phyloP scores from a whole-genome alignment of 2,329 filamentous ascomycete genomes.

The Berkeleyomyces rouxiae region DNA sequence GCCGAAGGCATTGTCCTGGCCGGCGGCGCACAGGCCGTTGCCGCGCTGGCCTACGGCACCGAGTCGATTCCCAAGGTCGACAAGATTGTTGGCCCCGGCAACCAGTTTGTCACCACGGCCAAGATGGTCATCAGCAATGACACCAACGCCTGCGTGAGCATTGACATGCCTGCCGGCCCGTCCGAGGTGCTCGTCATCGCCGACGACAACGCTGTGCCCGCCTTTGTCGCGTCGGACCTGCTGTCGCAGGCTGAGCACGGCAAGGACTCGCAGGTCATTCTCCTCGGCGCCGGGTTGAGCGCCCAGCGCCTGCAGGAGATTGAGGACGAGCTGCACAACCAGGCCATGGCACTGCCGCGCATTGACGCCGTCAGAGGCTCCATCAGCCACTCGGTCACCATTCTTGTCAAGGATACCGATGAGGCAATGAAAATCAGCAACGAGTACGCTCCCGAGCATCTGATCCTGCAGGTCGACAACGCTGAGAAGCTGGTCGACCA shows the following conservation, averaged over 20 bases:
- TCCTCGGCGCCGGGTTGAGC: conserved; percentile 66
- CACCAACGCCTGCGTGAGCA: conserved; percentile 84
- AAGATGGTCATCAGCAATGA: conserved; percentile 99
- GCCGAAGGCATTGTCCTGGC: conserved; percentile 92
- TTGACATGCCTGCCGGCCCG: conserved; percentile 96
- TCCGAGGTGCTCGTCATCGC: conserved; percentile 95
- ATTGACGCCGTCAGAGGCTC: conserved; percentile 85
- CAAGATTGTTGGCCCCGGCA: conserved; percentile 94
- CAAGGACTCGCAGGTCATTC: conserved; percentile 84
- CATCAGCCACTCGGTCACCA: conserved; percentile 81
- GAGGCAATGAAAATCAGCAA: conserved; percentile 77
- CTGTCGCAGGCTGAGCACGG: conserved; percentile 94
- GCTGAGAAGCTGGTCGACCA: conserved; percentile 57
- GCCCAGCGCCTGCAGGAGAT: conserved; percentile 64
- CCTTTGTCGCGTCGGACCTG: conserved; percentile 88
- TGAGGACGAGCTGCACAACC: conserved; percentile 76
- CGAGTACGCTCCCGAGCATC: conserved; percentile 85
- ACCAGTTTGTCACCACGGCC: conserved; percentile 94
- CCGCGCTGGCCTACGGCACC: conserved; percentile 93
- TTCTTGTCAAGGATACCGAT: conserved; percentile 52
- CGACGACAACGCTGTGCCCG: conserved; percentile 72
- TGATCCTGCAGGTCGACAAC: conserved; percentile 77
- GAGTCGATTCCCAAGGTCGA: conserved; percentile 91
- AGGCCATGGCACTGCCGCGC: conserved; percentile 72
- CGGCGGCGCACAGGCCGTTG: conserved; percentile 87